phyloP scores from a whole-genome alignment of 2,329 filamentous ascomycete species.

The Fusarium aywerte region DNA sequence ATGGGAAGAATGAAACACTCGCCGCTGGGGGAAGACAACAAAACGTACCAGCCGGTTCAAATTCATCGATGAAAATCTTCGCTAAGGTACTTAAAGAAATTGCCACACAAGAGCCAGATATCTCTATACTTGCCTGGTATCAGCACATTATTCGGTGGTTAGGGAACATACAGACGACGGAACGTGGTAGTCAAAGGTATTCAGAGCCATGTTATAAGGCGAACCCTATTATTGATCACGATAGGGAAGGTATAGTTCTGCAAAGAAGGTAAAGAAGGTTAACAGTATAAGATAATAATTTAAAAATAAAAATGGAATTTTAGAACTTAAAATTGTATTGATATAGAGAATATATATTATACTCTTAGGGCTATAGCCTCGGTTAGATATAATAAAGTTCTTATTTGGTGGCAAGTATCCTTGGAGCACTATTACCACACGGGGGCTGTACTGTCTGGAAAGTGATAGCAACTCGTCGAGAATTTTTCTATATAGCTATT shows the following conservation, averaged over 20 bases:
- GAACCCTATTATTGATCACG: not conserved
- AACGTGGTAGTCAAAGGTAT: not conserved
- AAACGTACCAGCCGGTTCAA: not conserved
- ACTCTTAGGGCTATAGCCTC: too few species aligned
- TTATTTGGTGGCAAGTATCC: too few species aligned
- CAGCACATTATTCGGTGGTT: not conserved
- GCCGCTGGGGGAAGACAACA: not conserved
- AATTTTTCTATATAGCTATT: too few species aligned
- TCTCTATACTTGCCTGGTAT: not conserved
- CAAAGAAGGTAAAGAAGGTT: not conserved
- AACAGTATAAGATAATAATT: not conserved
- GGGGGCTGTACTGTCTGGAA: too few species aligned
- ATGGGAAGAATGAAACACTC: not conserved
- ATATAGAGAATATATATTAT: too few species aligned
- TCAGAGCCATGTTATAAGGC: not conserved
- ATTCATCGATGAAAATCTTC: not conserved
- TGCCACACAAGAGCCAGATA: not conserved
- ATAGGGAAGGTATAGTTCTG: not conserved
- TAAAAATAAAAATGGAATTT: too few species aligned
- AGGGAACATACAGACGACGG: not conserved
- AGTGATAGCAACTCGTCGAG: too few species aligned
- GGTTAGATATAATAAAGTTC: too few species aligned
- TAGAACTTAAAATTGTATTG: too few species aligned
- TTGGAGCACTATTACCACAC: too few species aligned
- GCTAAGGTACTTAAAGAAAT: not conserved